phyloP scores from a whole-genome alignment of 2,329 filamentous ascomycete genomes.

The Karstenula rhodostoma region DNA sequence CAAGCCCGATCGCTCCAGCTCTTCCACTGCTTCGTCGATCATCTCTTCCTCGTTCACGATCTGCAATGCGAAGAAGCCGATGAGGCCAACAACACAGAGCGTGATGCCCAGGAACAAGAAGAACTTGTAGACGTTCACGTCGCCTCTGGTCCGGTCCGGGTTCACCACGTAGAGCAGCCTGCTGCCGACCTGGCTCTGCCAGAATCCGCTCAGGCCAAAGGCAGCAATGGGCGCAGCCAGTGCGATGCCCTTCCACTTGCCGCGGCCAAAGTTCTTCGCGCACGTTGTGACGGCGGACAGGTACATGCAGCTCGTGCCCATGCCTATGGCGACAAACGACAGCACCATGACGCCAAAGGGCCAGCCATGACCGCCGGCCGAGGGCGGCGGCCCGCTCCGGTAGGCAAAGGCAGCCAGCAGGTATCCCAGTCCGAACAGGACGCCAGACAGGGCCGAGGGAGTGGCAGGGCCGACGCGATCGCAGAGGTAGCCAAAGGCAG shows the following conservation, averaged over 20 bases:
- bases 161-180: conserved; percentile 75
- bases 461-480: conserved; percentile 85
- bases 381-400: conserved; percentile 62
- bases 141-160: conserved; percentile 67
- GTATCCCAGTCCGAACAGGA: conserved; percentile 83
- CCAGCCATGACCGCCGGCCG: conserved; percentile 64
- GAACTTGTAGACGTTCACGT: conserved; percentile 80
- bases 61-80: conserved; percentile 77
- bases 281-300: conserved; percentile 90
- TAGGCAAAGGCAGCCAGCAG: conserved; percentile 83
- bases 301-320: conserved; percentile 89
- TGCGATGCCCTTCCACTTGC: conserved; percentile 86
- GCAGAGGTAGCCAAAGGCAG: conserved; percentile 87
- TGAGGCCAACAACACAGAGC: conserved; percentile 73
- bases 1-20: conserved; percentile 87
- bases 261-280: conserved; percentile 96
- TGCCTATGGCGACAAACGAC: conserved; percentile 83
- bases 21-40: conserved; percentile 88
- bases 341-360: conserved; percentile 85
- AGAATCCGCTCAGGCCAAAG: conserved; percentile 94
- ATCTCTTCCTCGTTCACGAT: conserved; percentile 86
- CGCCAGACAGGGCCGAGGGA: conserved; percentile 74
- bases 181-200: conserved; percentile 88
- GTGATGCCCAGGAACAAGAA: conserved; percentile 84
- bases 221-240: conserved; percentile 90